Base-by-base conservation (phyloP, 345 rosid genomes). In the Cardiospermum halicacabum region DNA sequence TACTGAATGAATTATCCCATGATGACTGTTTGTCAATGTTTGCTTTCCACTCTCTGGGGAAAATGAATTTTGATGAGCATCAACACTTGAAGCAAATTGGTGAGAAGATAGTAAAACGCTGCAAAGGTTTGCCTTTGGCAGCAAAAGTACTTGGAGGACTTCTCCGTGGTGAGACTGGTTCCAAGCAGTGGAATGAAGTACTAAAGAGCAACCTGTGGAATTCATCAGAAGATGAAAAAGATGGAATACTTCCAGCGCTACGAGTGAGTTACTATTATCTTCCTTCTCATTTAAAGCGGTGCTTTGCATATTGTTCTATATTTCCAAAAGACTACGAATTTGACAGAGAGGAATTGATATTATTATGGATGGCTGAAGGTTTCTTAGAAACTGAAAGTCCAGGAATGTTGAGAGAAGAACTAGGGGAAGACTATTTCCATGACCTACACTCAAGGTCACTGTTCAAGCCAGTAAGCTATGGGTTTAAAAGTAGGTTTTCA, bases 361-460 rank as follows among this genome's bases (percentile, higher is more conserved):
- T 43, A 6, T 16, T 69, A 18, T 69, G 73, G 73, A 54, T 43
- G 62, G 56, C 67, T 9, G 62, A 54, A 2, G 73, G 73, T 28
- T 61, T 69, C 2, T 2, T 53, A 7, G 37, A 24, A 18, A 24
- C 3, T 9, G 36, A 21, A 18, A 6, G 13, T 11, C 47, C 19
- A 43, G 6, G 11, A 16, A 40, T 26, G 24, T 9, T 26, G 26
- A 27, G 9, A 37, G 66, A 68, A 34, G 72, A 69, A 2, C 5
- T 39, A 15, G 66, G 62, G 15, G 15, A 28, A 1, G 8, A 61
- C 5, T 28, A 1, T 58, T 58, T 58, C 39, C 5, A 37, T 1
- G 49, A 37, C 2, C 31, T 58, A 11, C 62, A 19, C 11, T 19
- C 62, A 12, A 37, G 62, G 67, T 69, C 60, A 18, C 62, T 69